A percentile compares a stretch with the other conserved stretches of the same genome.
phyloP scores from a whole-genome alignment of 176 grass and related monocot species.

The Tuctoria greenei region DNA sequence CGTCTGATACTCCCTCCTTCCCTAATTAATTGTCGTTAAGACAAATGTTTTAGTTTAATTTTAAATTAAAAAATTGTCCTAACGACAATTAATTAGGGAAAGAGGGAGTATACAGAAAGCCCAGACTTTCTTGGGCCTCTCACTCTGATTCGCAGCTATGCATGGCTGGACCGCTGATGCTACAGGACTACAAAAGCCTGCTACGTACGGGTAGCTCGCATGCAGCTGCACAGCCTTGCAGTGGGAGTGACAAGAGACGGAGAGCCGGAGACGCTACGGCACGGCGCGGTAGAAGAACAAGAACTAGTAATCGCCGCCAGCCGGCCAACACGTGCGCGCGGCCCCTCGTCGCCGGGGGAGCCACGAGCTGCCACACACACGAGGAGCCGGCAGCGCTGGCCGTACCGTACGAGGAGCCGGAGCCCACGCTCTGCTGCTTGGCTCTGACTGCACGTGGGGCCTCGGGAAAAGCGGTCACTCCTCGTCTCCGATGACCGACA shows the following conservation, averaged over 20 bases:
- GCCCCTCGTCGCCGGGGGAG: conserved; percentile 12
- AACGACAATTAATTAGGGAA: too few relatives aligned
- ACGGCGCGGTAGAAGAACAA: neutral
- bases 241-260: neutral
- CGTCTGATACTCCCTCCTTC: too few relatives aligned
- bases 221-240: neutral
- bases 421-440: conserved; percentile 23
- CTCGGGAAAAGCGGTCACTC: conserved; percentile 16
- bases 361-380: neutral
- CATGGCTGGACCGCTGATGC: neutral
- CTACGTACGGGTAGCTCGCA: neutral
- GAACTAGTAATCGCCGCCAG: neutral
- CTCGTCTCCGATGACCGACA: conserved; percentile 28
- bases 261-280: too few relatives aligned
- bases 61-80: too few relatives aligned
- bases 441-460: conserved; percentile 30
- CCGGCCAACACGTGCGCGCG: conserved; percentile 14
- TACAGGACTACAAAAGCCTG: neutral
- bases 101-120: too few relatives aligned
- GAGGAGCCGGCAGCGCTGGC: neutral
- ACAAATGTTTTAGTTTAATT: too few relatives aligned
- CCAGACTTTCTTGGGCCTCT: neutral
- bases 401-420: conserved; percentile 34
- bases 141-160: neutral
- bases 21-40: too few relatives aligned